A percentile compares a stretch with the other conserved stretches of the same genome.
These are phyloP conservation scores for Diaporthe destruens DNA, from an alignment of 2,329 filamentous ascomycete species.

Conservation along the genomic window DNA sequence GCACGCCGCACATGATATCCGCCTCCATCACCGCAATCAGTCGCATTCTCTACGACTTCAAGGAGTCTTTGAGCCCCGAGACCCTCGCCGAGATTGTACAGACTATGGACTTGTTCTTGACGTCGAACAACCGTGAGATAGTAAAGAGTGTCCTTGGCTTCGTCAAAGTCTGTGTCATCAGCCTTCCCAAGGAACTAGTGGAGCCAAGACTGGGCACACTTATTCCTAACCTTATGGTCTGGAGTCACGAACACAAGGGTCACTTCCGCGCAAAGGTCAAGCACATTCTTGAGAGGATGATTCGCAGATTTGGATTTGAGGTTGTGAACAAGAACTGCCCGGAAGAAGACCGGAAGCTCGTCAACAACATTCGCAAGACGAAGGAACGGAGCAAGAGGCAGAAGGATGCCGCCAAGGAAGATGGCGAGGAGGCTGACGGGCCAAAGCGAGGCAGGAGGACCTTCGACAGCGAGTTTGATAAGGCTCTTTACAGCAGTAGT, in stretches of 20 bases:
- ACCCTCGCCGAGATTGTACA: constrained; percentile 88
- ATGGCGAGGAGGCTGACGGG: constrained; percentile 68
- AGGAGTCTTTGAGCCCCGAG: constrained; percentile 73
- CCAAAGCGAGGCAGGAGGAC: constrained; percentile 64
- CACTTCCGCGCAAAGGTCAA: constrained; percentile 98
- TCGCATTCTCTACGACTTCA: constrained; percentile 93
- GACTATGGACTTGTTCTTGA: constrained; percentile 95
- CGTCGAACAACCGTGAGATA: constrained; percentile 96
- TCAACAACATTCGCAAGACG: constrained; percentile 94
- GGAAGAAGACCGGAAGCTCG: constrained; percentile 88
- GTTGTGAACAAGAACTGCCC: constrained; percentile 84
- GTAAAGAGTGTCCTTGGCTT: constrained; percentile 95
- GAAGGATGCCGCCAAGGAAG: constrained; percentile 76
- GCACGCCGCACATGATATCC: constrained; percentile 96
- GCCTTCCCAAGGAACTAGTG: constrained; percentile 83
- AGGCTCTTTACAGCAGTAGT: constrained; percentile 88
- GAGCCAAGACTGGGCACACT: constrained; percentile 80
- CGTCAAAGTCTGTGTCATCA: constrained; percentile 94
- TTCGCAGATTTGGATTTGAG: constrained; percentile 89
- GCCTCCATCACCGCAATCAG: constrained; percentile 96
- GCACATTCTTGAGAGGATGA: constrained; percentile 95
- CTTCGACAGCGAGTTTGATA: constrained; percentile 94
- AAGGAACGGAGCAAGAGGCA: constrained; percentile 92
- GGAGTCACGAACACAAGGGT: constrained; percentile 98
- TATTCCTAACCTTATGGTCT: constrained; percentile 91